Percentiles rank a stretch among this genome's conserved stretches.
phyloP scores from a whole-genome alignment of 75 land plant genomes.

The Chamaecyparis obtusa region DNA sequence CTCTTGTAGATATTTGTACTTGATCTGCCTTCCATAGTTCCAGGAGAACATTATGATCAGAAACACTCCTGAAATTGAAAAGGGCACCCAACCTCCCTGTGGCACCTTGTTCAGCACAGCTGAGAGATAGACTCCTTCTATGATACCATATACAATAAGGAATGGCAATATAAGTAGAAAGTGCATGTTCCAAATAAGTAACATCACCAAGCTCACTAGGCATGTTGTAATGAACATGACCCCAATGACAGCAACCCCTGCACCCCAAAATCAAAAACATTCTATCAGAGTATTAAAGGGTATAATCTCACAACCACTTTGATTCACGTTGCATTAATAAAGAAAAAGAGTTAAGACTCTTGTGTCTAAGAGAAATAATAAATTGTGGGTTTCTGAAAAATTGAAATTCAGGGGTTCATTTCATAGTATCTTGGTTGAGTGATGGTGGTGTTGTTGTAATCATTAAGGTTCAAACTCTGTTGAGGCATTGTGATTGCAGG shows the following conservation, averaged over 20 bases:
- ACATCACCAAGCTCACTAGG: slow-evolving; percentile 47
- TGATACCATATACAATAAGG: slow-evolving; percentile 19
- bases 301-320: too few relatives aligned
- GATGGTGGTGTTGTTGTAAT: too few relatives aligned
- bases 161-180: slow-evolving; percentile 23
- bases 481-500: too few relatives aligned
- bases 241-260: slow-evolving; percentile 54
- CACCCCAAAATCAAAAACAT: not conserved
- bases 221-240: slow-evolving; percentile 70
- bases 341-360: too few relatives aligned
- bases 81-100: slow-evolving; percentile 66
- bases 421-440: too few relatives aligned
- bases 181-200: slow-evolving; percentile 38
- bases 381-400: not conserved
- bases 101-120: slow-evolving; percentile 44
- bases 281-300: not conserved
- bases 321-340: too few relatives aligned
- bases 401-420: not conserved
- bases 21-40: slow-evolving; percentile 47
- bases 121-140: slow-evolving; percentile 51
- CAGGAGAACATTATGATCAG: slow-evolving; percentile 38
- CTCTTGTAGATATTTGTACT: slow-evolving; percentile 27
- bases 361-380: too few relatives aligned
- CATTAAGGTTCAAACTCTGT: too few relatives aligned
- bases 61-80: slow-evolving; percentile 40